Evolutionary conservation across 306 rosid species (phyloP), one percentile per base, ranked within the genome.

Genomic region (Senna siamea): DNA sequence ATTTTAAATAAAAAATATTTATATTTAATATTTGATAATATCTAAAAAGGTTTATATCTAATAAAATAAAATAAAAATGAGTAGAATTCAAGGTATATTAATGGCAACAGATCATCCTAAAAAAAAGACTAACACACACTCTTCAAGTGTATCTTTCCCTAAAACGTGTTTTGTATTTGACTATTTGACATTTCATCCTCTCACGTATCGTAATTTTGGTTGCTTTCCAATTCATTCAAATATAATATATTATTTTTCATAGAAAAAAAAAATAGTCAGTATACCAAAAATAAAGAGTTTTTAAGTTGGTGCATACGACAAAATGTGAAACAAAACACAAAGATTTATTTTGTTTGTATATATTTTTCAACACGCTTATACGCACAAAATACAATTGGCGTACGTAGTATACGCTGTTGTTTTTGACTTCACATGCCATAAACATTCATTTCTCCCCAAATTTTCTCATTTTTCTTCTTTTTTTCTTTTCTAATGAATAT

Each of bases 321-420:
- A 40, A 32, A 38, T 52, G 38, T 10, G 48, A 15, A 5, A 19
- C 17, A 46, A 14, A 23, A 4, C 23, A 57, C 43, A 43, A 3
- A 23, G 13, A 7, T 62, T 23, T 54, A 15, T 60, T 73, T 75
- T 63, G 44, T 76, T 75, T 62, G 48, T 48, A 48, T 30, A 10
- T 64, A 17, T 43, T 22, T 63, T 66, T 82, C 87, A 83, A 83
- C 87, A 48, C 87, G 84, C 81, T 75, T 83, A 41, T 67, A 67
- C 74, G 70, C 74, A 28, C 7, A 9, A 37, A 54, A 66, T 67
- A 83, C 87, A 76, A 53, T 75, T 72, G 67, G 44, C 64, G 15
- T n/a, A n/a, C n/a, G n/a, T n/a, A n/a, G n/a, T 35, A 0, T 17
- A 13, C 34, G 40, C 47, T 15, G 5, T 13, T 61, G 47, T 54